Base-by-base conservation (phyloP, 139 green algal genomes). In the Tetraselmis striata region DNA sequence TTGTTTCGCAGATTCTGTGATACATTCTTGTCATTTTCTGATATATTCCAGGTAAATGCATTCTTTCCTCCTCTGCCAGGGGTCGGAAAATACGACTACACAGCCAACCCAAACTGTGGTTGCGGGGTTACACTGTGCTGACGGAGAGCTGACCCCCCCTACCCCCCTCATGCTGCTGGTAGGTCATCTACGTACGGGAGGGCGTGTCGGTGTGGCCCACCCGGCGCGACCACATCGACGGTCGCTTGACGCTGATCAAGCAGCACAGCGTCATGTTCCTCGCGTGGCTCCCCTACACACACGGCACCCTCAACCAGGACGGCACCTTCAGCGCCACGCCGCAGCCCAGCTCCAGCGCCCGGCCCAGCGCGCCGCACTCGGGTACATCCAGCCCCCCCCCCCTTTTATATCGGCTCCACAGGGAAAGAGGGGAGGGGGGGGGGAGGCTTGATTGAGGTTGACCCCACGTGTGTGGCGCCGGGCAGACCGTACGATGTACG, bases 141-240 rank as follows among this genome's bases (percentile, higher is more conserved):
- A n/a, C n/a, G n/a, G n/a, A n/a, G n/a, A n/a, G n/a, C n/a, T n/a
- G n/a, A n/a, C n/a, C n/a, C n/a, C n/a, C n/a, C n/a, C n/a, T n/a
- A n/a, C n/a, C n/a, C n/a, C n/a, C n/a, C n/a, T n/a, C n/a, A n/a
- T 67, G 45, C 11, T 67, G 45, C 11, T 18, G 11, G 45, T 18
- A 94, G 91, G 90, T 95, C 25, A 82, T 95, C 23, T 96, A 88
- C 79, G 85, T 90, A 74, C 86, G 89, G 27, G 91, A 94, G 45
- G 83, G 85, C 1, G 91, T 94, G 1, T 84, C 87, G 0, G 85
- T 94, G n/a, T 91, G 89, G 87, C 91, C 91, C 2, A 87, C 81
- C 27, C 84, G 80, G 0, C 77, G 30, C 0, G 76, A 87, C 27
- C 81, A 88, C 75, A 96, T 96, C 79, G 82, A 86, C 30, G 93